Evolutionary conservation across 2,329 filamentous ascomycete genomes (phyloP).

Genomic region (Sphaerulina populicola): DNA sequence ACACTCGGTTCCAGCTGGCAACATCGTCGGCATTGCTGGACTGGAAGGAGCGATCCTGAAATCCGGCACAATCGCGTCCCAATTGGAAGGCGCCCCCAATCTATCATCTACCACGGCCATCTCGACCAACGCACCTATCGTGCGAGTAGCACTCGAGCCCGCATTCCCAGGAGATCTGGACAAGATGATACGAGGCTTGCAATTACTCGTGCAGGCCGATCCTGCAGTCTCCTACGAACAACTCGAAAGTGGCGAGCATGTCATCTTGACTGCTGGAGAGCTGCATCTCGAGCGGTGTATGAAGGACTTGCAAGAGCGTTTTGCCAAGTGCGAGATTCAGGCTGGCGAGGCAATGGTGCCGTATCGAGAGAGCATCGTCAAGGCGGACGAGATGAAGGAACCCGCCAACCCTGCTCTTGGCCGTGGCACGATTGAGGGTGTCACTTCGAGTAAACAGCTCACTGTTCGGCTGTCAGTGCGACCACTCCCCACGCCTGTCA

Average conservation of each 20-base stretch:
- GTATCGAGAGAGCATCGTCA: constrained; percentile 83
- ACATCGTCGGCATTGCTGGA: constrained; percentile 89
- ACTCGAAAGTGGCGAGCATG: constrained; percentile 85
- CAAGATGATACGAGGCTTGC: constrained; percentile 86
- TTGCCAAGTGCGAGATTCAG: constrained; percentile 89
- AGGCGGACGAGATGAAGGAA: constrained; percentile 80
- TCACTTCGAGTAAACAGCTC: constrained; percentile 79
- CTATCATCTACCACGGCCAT: constrained; percentile 74
- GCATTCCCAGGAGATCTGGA: constrained; percentile 81
- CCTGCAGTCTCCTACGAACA: constrained; percentile 95
- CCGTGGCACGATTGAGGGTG: constrained; percentile 65
- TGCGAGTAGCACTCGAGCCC: constrained; percentile 91
- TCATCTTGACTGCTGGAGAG: constrained; percentile 87
- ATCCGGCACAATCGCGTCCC: constrained; percentile 85
- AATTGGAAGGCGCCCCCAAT: constrained; percentile 78
- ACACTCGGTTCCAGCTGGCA: constrained; percentile 77
- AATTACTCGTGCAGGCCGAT: constrained; percentile 84
- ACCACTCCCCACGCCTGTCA: constrained; percentile 69
- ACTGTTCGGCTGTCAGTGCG: constrained; percentile 66
- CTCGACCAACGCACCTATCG: constrained; percentile 68
- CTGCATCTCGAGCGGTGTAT: constrained; percentile 88
- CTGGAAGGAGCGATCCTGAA: constrained; percentile 92
- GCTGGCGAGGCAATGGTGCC: constrained; percentile 91
- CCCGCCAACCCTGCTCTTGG: constrained; percentile 79
- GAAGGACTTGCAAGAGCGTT: constrained; percentile 85